These are phyloP conservation scores for Fusarium longipes DNA, from an alignment of 2,329 filamentous ascomycete genomes.

Conservation along the genomic window DNA sequence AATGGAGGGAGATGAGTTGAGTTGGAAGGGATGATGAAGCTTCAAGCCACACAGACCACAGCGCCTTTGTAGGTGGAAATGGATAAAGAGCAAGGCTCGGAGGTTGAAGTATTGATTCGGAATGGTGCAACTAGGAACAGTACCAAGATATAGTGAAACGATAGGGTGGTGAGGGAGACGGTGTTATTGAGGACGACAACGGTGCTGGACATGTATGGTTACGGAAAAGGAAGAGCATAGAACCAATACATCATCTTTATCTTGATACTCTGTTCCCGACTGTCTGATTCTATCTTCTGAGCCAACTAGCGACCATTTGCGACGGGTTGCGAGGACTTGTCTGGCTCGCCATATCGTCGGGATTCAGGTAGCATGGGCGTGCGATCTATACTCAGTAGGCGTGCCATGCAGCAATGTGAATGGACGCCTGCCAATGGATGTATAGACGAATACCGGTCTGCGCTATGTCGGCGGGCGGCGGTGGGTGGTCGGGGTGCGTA, in stretches of 20 bases:
- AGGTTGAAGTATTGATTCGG: conserved; percentile 24
- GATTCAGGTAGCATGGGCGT: conserved; percentile 30
- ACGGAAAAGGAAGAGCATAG: neutral
- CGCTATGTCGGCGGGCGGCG: conserved; percentile 22
- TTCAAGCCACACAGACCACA: conserved; percentile 37
- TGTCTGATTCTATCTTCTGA: conserved; percentile 19
- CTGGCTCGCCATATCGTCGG: conserved; percentile 29
- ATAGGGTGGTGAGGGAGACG: neutral
- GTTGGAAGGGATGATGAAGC: conserved; percentile 28
- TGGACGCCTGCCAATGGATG: conserved; percentile 22
- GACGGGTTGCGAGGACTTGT: conserved; percentile 24
- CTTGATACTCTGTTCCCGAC: conserved; percentile 17
- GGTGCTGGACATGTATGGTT: conserved; percentile 2
- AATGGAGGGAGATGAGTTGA: neutral
- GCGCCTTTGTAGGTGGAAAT: conserved; percentile 22
- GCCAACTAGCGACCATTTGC: conserved; percentile 11
- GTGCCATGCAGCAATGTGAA: conserved; percentile 22
- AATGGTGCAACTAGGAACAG: conserved; percentile 20
- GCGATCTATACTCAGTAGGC: conserved; percentile 21
- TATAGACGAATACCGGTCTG: conserved; percentile 16
- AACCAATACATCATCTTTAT: neutral
- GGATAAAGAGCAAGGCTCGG: conserved; percentile 24
- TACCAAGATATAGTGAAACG: neutral
- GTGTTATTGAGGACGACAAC: neutral
- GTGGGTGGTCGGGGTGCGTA: conserved; percentile 20